phyloP scores from a whole-genome alignment of 2,329 filamentous ascomycete species.

The Fusarium pseudocircinatum region DNA sequence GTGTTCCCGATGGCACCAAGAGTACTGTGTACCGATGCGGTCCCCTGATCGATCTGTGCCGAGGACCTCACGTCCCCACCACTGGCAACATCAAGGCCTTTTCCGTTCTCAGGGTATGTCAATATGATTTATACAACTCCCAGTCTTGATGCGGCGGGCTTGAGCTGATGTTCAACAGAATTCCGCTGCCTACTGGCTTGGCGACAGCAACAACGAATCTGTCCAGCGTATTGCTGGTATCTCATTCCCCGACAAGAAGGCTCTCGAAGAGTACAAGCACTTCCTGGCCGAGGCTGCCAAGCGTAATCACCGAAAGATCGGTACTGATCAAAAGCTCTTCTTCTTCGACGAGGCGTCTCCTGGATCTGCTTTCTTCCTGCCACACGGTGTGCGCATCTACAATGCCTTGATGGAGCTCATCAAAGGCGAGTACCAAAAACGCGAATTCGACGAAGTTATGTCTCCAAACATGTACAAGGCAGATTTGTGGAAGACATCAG shows the following conservation, averaged over 20 bases:
- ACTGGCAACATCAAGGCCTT: conserved; percentile 95
- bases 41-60: conserved; percentile 92
- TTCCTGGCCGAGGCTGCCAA: conserved; percentile 98
- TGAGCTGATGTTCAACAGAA: conserved; percentile 63
- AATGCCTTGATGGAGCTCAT: conserved; percentile 87
- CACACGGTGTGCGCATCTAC: conserved; percentile 92
- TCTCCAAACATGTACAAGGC: conserved; percentile 96
- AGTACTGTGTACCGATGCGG: conserved; percentile 96
- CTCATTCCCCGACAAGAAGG: conserved; percentile 95
- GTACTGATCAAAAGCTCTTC: conserved; percentile 95
- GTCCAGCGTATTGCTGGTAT: conserved; percentile 97
- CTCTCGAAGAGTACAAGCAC: conserved; percentile 90
- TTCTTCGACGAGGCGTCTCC: conserved; percentile 97
- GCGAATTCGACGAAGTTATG: conserved; percentile 94
- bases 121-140: neutral
- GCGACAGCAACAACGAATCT: conserved; percentile 92
- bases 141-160: neutral
- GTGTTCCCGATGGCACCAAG: conserved; percentile 81
- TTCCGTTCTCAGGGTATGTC: conserved; percentile 80
- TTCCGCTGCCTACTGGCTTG: conserved; percentile 85
- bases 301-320: conserved; percentile 93
- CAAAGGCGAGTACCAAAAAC: conserved; percentile 88
- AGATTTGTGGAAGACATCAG: conserved; percentile 91
- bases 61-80: conserved; percentile 91
- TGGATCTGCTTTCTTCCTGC: conserved; percentile 90